Evolutionary conservation across 2,329 filamentous ascomycete species (phyloP), one percentile per base, ranked within the genome.

Genomic region (Paecilomyces sp.): DNA sequence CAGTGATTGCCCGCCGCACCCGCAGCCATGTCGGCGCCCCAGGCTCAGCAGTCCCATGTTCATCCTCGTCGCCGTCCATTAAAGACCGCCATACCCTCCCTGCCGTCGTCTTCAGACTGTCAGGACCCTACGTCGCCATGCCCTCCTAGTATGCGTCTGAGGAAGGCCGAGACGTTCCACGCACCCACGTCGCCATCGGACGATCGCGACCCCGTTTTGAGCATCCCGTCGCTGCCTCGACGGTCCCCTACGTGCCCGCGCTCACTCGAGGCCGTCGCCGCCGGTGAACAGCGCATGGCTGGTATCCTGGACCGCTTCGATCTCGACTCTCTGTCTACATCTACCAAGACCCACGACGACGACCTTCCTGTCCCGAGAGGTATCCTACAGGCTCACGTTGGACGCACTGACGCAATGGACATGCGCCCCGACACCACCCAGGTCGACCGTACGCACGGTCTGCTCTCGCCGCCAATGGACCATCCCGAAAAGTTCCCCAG

Each of bases 151-250:
- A 77, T 83, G 74, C 77, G 79, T 73, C 82, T 91, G 74, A 83
- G 80, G 72, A 91, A 91, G 79, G 86, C 86, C 69, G 85, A 88
- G 58, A 91, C 89, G 67, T 84, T 83, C 62, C 78, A 83, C 66
- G 73, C 80, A 34, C 74, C 77, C 3, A 70, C 70, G 59, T 74
- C 75, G 36, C 72, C 77, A 24, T 71, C 73, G 28, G 68, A 68
- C 62, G 73, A 77, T 61, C 62, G 70, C 67, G 75, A 80, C 62
- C 77, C 77, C 22, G 69, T 77, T 18, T 61, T 79, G 54, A 73
- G 70, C 67, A 72, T 80, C 62, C 75, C 74, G 64, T 77, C 75
- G 60, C 80, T 89, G 67, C 82, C 79, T 69, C 78, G 83, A 66
- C 87, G 89, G 61, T 87, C 88, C 56, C 86, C 88, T 66, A 89